phyloP scores from a whole-genome alignment of 2,329 filamentous ascomycete species.

The Harringtonia lauricola region DNA sequence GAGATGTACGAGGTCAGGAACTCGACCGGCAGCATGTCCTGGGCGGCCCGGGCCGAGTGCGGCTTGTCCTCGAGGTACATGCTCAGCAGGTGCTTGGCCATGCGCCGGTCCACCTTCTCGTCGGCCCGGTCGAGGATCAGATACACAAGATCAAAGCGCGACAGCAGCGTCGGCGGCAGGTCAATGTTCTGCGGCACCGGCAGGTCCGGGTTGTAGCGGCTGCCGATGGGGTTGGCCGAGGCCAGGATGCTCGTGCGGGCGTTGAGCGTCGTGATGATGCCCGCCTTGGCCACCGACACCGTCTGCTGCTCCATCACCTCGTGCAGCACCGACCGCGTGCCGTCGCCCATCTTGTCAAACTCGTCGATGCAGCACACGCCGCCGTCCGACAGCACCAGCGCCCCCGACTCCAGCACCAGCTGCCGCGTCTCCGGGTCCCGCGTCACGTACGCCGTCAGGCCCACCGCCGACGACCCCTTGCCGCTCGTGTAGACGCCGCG shows the following conservation, averaged over 20 bases:
- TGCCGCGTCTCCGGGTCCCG: constrained; percentile 71
- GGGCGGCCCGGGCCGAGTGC: constrained; percentile 61
- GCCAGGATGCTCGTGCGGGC: constrained; percentile 91
- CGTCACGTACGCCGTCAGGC: constrained; percentile 72
- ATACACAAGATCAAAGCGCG: constrained; percentile 94
- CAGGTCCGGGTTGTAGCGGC: constrained; percentile 91
- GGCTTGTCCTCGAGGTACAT: constrained; percentile 96
- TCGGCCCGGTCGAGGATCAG: constrained; percentile 90
- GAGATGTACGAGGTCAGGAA: constrained; percentile 97
- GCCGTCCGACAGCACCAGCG: constrained; percentile 67
- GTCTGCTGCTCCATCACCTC: constrained; percentile 87
- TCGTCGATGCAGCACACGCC: constrained; percentile 79
- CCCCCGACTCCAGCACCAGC: constrained; percentile 70
- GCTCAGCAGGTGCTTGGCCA: constrained; percentile 85
- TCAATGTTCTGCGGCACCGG: constrained; percentile 98
- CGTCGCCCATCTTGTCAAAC: constrained; percentile 78
- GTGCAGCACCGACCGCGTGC: constrained; percentile 69
- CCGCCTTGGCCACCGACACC: constrained; percentile 77
- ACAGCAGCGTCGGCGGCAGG: constrained; percentile 85
- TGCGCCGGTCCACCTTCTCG: constrained; percentile 74
- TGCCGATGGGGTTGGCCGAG: constrained; percentile 95
- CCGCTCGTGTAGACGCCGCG: constrained; percentile 74
- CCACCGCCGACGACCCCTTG: constrained; percentile 70
- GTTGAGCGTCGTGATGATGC: constrained; percentile 94
- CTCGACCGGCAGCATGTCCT: constrained; percentile 83